Conservation (phyloP, 306 rosid genomes). For the Cicer bijugum region DNA sequence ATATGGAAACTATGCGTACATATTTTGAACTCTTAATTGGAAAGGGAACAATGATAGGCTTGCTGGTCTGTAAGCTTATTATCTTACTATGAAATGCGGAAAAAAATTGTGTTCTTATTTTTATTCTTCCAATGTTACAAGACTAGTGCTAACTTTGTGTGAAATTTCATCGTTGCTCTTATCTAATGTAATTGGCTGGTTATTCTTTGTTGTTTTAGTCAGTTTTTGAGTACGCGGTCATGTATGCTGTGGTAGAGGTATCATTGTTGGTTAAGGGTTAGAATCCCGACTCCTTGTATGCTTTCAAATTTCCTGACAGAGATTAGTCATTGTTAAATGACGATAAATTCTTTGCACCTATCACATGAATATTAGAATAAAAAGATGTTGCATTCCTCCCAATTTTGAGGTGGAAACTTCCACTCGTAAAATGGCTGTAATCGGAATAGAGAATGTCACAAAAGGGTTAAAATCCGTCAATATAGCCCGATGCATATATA, state of each 20-base stretch:
- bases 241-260: constrained; percentile 1
- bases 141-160: not conserved
- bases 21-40: constrained; percentile 17
- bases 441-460: constrained; percentile 14
- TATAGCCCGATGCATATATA: not conserved
- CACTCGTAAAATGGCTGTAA: not conserved
- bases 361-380: not conserved
- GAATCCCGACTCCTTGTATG: not conserved
- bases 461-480: not conserved
- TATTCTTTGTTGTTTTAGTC: constrained; percentile 2
- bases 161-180: constrained; percentile 25
- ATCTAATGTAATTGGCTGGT: constrained; percentile 22
- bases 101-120: not conserved
- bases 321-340: not conserved
- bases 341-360: not conserved
- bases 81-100: constrained; percentile 6
- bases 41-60: not conserved
- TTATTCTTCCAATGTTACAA: not conserved
- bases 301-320: not conserved
- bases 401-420: not conserved
- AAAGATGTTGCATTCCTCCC: constrained; percentile 10
- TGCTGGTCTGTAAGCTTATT: not conserved
- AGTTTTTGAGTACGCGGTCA: not conserved
- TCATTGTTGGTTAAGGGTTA: not conserved
- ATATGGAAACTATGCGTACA: not conserved